Evolutionary conservation across 257 asterid genomes (phyloP).

Genomic region (Ligustrum vulgare): DNA sequence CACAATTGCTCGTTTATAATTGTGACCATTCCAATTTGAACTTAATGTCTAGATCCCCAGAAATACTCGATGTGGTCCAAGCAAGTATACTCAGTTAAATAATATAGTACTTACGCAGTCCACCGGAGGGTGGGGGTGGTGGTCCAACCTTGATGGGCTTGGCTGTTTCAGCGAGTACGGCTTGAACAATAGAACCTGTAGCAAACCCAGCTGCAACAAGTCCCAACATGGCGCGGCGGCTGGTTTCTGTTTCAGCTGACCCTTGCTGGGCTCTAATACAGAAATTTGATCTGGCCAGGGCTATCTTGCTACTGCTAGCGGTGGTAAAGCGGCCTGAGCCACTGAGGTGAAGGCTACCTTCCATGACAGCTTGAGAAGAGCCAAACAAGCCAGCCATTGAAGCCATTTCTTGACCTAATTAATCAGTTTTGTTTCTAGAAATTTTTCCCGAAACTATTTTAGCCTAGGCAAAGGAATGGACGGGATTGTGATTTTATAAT

Average conservation of each 20-base stretch:
- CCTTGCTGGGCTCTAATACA: constrained; percentile 65
- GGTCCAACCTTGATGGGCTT: constrained; percentile 75
- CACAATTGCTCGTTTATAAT: no score
- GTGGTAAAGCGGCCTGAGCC: constrained; percentile 54
- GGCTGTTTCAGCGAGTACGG: constrained; percentile 78
- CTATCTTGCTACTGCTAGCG: constrained; percentile 39
- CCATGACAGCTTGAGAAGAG: constrained; percentile 74
- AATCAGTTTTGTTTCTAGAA: background rate
- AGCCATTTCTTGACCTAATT: constrained; percentile 52
- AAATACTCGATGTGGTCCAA: no score
- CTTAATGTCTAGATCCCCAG: no score
- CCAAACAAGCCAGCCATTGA: constrained; percentile 81
- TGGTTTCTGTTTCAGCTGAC: constrained; percentile 60
- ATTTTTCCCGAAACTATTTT: background rate
- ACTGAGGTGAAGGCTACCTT: constrained; percentile 71
- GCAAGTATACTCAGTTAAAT: no score
- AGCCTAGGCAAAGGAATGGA: constrained; percentile 10
- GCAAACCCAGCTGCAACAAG: constrained; percentile 77
- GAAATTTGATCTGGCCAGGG: constrained; percentile 46
- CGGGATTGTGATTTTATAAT: constrained; percentile 7
- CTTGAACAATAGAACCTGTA: constrained; percentile 70
- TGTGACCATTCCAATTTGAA: no score
- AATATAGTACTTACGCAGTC: constrained; percentile 66
- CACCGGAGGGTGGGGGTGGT: constrained; percentile 96
- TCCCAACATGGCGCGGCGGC: constrained; percentile 83